Evolutionary conservation across 129 eudicot species (phyloP).

Genomic region (Lactuca sativa): DNA sequence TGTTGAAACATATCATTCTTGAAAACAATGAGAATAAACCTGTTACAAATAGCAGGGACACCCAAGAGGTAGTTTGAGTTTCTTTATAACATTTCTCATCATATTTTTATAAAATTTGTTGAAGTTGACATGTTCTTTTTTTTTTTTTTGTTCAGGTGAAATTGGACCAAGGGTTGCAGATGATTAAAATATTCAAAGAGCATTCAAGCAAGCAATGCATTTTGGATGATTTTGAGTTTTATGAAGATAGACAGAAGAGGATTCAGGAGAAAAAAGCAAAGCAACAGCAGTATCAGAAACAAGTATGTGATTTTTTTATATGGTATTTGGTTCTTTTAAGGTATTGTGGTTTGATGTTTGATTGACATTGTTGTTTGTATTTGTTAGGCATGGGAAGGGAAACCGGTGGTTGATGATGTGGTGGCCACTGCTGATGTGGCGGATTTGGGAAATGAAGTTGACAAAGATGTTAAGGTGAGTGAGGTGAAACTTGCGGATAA

Average conservation of each 20-base stretch:
- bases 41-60: constrained; percentile 83
- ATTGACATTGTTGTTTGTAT: background rate
- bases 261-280: constrained; percentile 81
- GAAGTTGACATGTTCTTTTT: background rate
- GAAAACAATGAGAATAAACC: constrained; percentile 89
- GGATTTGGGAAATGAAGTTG: constrained; percentile 22
- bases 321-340: background rate
- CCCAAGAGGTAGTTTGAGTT: constrained; percentile 61
- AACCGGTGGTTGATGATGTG: constrained; percentile 30
- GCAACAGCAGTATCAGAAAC: constrained; percentile 65
- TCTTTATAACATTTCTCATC: background rate
- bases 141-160: constrained; percentile 51
- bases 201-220: constrained; percentile 68
- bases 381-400: constrained; percentile 61
- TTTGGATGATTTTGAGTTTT: constrained; percentile 82
- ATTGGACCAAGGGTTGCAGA: constrained; percentile 67
- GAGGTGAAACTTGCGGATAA: constrained; percentile 29
- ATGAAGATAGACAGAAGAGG: constrained; percentile 66
- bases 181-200: constrained; percentile 67
- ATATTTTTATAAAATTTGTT: background rate
- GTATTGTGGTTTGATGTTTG: background rate
- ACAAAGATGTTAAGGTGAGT: background rate
- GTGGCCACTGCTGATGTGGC: constrained; percentile 31
- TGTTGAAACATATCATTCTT: constrained; percentile 79
- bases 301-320: constrained; percentile 27